A percentile compares a stretch with the other conserved stretches of the same genome.
phyloP scores from a whole-genome alignment of 106 monocot species.

The Phalaenopsis equestris region DNA sequence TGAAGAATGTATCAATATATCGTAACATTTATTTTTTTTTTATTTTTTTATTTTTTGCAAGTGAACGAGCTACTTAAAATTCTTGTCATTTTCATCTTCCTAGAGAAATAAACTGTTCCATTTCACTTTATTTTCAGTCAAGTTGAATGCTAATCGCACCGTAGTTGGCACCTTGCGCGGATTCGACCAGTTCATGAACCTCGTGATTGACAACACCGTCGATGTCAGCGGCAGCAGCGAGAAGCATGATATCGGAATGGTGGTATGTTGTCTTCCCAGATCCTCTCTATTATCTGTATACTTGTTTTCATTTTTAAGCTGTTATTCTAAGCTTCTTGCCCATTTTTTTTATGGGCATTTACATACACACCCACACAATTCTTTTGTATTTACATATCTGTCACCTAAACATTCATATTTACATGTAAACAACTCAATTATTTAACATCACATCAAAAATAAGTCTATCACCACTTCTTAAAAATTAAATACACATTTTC shows the following conservation, averaged over 20 bases:
- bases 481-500: no score
- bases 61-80: no score
- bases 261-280: conserved; percentile 42
- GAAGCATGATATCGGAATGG: conserved; percentile 95
- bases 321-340: no score
- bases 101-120: neutral
- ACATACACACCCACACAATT: neutral
- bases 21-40: no score
- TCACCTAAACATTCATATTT: neutral
- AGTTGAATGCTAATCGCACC: conserved; percentile 90
- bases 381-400: neutral
- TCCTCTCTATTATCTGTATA: neutral
- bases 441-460: no score
- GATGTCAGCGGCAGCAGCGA: conserved; percentile 84
- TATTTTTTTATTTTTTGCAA: no score
- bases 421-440: neutral
- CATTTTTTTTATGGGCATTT: no score
- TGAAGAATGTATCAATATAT: no score
- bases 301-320: no score
- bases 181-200: conserved; percentile 98
- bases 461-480: no score
- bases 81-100: no score
- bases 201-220: conserved; percentile 85
- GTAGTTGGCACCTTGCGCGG: conserved; percentile 83
- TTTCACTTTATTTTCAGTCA: conserved; percentile 42